Conservation (phyloP, 768 basidiomycete genomes). For the Russula olivacea region DNA sequence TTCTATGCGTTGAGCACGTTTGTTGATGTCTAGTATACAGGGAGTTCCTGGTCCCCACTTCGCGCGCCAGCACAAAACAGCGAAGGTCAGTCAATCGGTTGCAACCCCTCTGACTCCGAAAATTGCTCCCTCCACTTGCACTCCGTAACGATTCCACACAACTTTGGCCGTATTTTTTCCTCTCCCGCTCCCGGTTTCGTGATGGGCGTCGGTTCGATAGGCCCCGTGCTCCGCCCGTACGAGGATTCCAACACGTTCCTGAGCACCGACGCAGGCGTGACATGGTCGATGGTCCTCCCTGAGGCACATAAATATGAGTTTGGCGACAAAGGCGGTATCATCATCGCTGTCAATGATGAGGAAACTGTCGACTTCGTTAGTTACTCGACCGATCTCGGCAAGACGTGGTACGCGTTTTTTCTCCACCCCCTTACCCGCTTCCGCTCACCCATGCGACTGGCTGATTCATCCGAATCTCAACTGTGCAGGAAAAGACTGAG, state of each 20-base stretch:
- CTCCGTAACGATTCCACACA: slow-evolving; percentile 89
- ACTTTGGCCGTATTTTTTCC: slow-evolving; percentile 90
- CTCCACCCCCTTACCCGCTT: background rate
- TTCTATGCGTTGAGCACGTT: background rate
- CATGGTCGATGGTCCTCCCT: slow-evolving; percentile 70
- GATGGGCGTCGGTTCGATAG: slow-evolving; percentile 95
- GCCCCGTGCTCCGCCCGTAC: slow-evolving; percentile 59
- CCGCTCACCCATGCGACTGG: background rate
- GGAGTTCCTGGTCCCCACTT: slow-evolving; percentile 74
- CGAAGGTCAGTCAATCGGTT: slow-evolving; percentile 56
- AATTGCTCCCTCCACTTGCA: slow-evolving; percentile 84
- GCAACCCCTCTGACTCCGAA: slow-evolving; percentile 50
- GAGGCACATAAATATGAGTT: slow-evolving; percentile 95
- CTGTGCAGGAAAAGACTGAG: slow-evolving; percentile 58
- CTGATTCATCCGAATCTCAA: background rate
- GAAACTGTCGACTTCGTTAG: slow-evolving; percentile 57
- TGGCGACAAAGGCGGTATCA: slow-evolving; percentile 79
- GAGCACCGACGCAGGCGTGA: slow-evolving; percentile 81
- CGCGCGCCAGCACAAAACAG: slow-evolving; percentile 50
- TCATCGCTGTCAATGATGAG: slow-evolving; percentile 84
- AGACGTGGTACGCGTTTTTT: slow-evolving; percentile 58
- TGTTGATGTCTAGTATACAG: slow-evolving; percentile 24
- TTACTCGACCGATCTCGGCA: slow-evolving; percentile 81
- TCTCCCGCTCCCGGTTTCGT: slow-evolving; percentile 91
- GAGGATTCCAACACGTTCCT: slow-evolving; percentile 91